Conservation (phyloP, 2,329 filamentous ascomycete species). For the Dactylellina leptospora region DNA sequence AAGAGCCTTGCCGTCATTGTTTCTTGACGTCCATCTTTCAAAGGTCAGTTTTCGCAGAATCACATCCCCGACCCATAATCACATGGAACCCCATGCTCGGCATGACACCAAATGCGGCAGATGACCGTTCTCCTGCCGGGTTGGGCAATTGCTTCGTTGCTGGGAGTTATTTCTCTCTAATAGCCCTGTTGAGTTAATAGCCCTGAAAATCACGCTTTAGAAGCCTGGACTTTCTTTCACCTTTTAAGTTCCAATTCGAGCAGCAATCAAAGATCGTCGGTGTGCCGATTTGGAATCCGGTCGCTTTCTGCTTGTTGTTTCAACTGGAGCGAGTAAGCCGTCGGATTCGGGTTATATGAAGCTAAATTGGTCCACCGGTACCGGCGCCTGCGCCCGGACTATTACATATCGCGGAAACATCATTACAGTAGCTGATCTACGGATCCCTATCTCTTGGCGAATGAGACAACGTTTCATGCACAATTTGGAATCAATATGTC, state of each 20-base stretch:
- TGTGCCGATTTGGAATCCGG: slow-evolving; percentile 6
- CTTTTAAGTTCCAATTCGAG: slow-evolving; percentile 23
- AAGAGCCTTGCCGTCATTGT: too few relatives aligned
- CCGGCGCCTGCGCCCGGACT: background rate
- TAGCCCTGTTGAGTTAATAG: slow-evolving; percentile 6
- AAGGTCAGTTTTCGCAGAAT: too few relatives aligned
- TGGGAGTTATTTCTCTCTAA: slow-evolving; percentile 6
- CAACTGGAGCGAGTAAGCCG: slow-evolving; percentile 4
- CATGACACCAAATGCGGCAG: background rate
- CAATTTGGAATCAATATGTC: too few relatives aligned
- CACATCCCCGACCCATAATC: slow-evolving; percentile 10
- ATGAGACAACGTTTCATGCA: too few relatives aligned
- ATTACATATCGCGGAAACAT: background rate
- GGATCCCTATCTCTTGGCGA: too few relatives aligned
- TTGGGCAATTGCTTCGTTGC: slow-evolving; percentile 26
- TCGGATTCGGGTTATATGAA: slow-evolving; percentile 15
- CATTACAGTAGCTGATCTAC: too few relatives aligned
- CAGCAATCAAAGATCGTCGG: slow-evolving; percentile 15
- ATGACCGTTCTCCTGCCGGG: slow-evolving; percentile 23
- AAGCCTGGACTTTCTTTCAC: slow-evolving; percentile 11
- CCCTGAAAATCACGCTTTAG: slow-evolving; percentile 49
- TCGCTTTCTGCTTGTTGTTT: slow-evolving; percentile 1
- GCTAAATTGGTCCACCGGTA: slow-evolving; percentile 10
- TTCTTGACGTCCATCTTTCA: too few relatives aligned
- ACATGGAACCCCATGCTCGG: slow-evolving; percentile 27